A percentile compares a stretch with the other conserved stretches of the same genome.
Conservation (phyloP, 345 rosid species). For the Draba incana region DNA sequence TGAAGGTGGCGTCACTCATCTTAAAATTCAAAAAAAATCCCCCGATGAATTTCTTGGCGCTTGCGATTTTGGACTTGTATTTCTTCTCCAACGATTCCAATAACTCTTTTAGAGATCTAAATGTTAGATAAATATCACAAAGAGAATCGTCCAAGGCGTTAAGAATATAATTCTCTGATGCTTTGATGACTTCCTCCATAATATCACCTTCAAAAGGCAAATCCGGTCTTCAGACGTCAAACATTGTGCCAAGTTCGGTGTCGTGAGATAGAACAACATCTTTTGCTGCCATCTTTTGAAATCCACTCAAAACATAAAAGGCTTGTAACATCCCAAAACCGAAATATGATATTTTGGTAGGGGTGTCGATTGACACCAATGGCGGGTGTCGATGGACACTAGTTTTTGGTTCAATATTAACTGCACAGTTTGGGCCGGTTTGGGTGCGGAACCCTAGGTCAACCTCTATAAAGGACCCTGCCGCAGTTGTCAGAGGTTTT, state of each 20-base stretch:
- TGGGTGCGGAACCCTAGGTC: too few relatives aligned
- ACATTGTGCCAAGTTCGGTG: not conserved
- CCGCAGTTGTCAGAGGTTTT: too few relatives aligned
- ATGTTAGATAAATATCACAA: not conserved
- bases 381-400: too few relatives aligned
- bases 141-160: too few relatives aligned
- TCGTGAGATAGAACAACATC: not conserved
- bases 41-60: not conserved
- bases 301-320: not conserved
- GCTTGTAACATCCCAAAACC: not conserved
- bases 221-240: not conserved
- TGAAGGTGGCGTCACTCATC: not conserved
- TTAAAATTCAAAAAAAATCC: not conserved
- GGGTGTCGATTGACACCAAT: too few relatives aligned
- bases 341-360: too few relatives aligned
- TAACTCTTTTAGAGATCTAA: not conserved
- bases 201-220: not conserved
- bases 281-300: not conserved
- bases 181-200: not conserved
- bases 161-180: not conserved
- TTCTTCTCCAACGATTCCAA: not conserved
- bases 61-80: not conserved
- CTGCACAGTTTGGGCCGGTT: too few relatives aligned
- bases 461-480: too few relatives aligned
- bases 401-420: too few relatives aligned